These are phyloP conservation scores for Trichoderma erinaceum DNA, from an alignment of 495 filamentous ascomycete species.

Conservation along the genomic window DNA sequence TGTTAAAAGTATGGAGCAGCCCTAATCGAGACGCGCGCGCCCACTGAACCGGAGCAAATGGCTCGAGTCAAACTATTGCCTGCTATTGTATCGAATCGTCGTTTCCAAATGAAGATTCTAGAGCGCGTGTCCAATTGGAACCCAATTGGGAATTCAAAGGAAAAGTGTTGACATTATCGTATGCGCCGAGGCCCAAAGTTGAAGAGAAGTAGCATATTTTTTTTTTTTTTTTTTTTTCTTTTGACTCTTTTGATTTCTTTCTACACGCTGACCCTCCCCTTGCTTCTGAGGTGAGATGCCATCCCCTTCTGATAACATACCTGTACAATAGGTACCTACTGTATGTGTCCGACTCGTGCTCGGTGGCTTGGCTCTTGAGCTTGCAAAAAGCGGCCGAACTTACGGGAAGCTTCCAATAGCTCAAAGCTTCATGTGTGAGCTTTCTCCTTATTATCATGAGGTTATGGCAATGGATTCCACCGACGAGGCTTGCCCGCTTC, in stretches of 20 bases:
- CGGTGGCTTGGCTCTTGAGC: not conserved
- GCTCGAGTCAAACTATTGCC: not conserved
- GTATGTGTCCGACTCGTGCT: not conserved
- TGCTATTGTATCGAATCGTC: not conserved
- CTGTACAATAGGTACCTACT: not conserved
- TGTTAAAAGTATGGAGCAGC: conserved; percentile 3
- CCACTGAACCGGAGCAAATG: not conserved
- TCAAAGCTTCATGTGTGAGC: not conserved
- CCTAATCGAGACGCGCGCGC: not conserved
- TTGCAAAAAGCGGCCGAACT: not conserved
- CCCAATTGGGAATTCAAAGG: not conserved
- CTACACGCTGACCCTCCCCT: too few species aligned
- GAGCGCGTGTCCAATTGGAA: not conserved
- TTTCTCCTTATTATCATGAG: not conserved
- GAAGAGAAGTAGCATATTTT: too few species aligned
- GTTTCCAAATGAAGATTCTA: not conserved
- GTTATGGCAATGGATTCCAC: not conserved
- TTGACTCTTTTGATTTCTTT: too few species aligned
- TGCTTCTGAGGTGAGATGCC: too few species aligned
- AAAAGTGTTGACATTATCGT: not conserved
- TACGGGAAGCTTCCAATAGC: not conserved
- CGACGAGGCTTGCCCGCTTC: not conserved
- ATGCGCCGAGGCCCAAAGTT: too few species aligned
- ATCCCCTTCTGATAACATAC: not conserved
- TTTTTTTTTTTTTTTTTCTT: too few species aligned